Base-by-base conservation (phyloP, 495 filamentous ascomycete species). In the Lepidopterella palustris region DNA sequence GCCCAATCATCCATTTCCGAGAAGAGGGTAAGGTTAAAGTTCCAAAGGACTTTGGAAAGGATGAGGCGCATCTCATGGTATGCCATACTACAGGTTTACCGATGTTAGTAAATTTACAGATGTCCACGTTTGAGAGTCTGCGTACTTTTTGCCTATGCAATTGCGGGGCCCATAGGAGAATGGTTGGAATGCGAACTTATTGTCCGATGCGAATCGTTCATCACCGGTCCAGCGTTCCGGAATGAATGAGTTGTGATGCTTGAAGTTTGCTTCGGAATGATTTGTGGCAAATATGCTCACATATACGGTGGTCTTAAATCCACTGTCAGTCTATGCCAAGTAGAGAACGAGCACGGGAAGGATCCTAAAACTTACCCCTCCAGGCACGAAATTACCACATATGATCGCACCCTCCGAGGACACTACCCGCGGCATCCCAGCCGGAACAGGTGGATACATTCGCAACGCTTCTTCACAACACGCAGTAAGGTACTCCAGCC, bases 381-480 rank as follows among this genome's bases (percentile, higher is more conserved):
- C 71, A 11, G 74, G 73, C 18, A 78, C 61, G 27, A 62, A 75
- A 5, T 67, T 10, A 4, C 73, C 73, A 49, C 70, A 65, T 24
- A 79, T 68, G 5, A 65, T 49, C 2, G 62, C 68, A 9, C 78
- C 77, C 6, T 55, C 13, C 35, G 35, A 3, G 0, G 78, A 72
- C 0, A 76, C 76, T 28, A 72, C 71, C 0, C 78, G 72, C 0
- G 75, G 72, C 58, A 81, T 76, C 15, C 61, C 66, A 35, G 74
- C 75, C 21, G 75, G 73, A 0, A 78, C 75, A 0, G 79, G 75
- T 0, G 79, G 79, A 51, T 77, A 77, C 13, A 82, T 64, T 5
- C 80, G 76, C 24, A 80, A 67, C 0, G 76, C 76, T 65, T 83
- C 80, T 9, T 73, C 73, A 3, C 81, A 69, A 48, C 73, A 77